Conservation (phyloP, 31 red algal species). For the Odonthalia washingtoniensis region DNA sequence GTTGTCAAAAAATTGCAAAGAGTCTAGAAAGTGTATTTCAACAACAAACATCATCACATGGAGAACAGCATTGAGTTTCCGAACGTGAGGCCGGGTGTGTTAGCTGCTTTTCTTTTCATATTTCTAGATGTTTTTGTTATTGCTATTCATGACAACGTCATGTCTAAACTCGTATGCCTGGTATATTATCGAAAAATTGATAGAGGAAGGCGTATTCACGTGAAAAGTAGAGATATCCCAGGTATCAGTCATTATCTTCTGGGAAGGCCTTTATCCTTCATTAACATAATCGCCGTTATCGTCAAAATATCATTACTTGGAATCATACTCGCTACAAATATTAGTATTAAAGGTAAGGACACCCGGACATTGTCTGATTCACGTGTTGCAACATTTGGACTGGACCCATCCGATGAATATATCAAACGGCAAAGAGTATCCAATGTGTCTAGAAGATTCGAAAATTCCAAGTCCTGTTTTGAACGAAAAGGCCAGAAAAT, state of each 20-base stretch:
- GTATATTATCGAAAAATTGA: conserved; percentile 4
- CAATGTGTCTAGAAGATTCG: not conserved
- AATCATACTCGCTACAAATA: not conserved
- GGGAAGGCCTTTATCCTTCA: conserved; percentile 3
- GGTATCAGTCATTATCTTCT: not conserved
- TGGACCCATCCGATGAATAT: conserved; percentile 11
- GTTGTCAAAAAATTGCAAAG: no score
- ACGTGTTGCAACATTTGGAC: not conserved
- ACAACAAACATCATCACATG: no score
- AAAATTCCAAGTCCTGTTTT: not conserved
- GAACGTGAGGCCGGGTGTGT: not conserved
- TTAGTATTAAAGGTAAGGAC: not conserved
- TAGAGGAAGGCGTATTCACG: not conserved
- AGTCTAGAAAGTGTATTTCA: no score
- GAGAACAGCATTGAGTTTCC: conserved; percentile 2
- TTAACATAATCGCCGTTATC: not conserved
- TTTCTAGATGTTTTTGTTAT: conserved; percentile 3
- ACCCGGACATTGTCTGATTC: not conserved
- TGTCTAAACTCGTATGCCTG: not conserved
- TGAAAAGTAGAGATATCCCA: not conserved
- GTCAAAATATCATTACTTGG: not conserved
- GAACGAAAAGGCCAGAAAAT: not conserved
- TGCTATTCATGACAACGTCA: not conserved
- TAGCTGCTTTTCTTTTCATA: not conserved
- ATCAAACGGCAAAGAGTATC: not conserved